A percentile compares a stretch with the other conserved stretches of the same genome.
Evolutionary conservation across 129 eudicot genomes (phyloP).

Genomic region (Helianthus annuus): DNA sequence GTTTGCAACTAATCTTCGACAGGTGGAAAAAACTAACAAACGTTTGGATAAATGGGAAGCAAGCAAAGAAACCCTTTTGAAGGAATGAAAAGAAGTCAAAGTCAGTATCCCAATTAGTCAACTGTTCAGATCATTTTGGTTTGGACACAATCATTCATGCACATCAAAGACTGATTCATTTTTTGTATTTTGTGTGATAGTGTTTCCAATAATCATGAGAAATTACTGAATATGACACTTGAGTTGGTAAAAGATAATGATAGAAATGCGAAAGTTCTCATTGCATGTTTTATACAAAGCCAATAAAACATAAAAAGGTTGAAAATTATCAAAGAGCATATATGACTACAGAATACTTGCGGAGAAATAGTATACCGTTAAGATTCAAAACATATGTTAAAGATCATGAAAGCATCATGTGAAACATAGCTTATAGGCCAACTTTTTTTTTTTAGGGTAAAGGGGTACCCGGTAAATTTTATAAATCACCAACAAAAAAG

Average conservation of each 20-base stretch:
- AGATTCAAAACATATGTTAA: neutral
- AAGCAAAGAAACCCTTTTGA: slow-evolving; percentile 29
- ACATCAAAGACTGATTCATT: slow-evolving; percentile 2
- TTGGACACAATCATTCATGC: slow-evolving; percentile 9
- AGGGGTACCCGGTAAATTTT: too few species aligned
- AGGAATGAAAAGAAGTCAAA: slow-evolving; percentile 26
- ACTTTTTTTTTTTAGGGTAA: too few species aligned
- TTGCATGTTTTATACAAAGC: too few species aligned
- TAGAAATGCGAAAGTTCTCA: neutral
- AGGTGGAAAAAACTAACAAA: slow-evolving; percentile 67
- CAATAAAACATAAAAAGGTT: neutral
- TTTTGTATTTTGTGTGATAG: slow-evolving; percentile 7
- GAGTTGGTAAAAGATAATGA: too few species aligned
- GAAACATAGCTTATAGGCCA: neutral
- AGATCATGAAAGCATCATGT: neutral
- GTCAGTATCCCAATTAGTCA: slow-evolving; percentile 7
- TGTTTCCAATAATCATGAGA: neutral
- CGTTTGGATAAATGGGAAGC: slow-evolving; percentile 70
- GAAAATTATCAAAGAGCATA: neutral
- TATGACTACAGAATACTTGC: neutral
- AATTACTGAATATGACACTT: neutral
- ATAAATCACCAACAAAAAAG: too few species aligned
- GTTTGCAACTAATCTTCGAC: neutral
- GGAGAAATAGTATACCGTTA: neutral
- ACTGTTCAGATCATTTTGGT: neutral